phyloP scores from a whole-genome alignment of 108 stramenopile species.

The Pseudonitzschia multiseries region DNA sequence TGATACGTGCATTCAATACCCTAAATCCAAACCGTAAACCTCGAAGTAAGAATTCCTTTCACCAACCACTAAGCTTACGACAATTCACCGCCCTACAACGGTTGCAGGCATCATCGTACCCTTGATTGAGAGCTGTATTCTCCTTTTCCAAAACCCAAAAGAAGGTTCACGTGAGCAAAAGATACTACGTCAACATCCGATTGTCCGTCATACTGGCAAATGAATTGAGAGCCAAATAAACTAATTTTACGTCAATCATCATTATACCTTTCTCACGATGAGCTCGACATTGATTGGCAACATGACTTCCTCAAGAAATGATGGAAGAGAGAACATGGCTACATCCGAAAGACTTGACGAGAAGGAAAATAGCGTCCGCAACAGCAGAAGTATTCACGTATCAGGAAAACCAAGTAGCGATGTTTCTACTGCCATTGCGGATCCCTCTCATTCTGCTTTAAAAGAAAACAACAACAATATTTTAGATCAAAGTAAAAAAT shows the following conservation, averaged over 20 bases:
- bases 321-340: not conserved
- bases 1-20: too few species aligned
- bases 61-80: too few species aligned
- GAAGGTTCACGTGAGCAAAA: too few species aligned
- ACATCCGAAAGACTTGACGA: not conserved
- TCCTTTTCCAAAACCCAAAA: too few species aligned
- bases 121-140: too few species aligned
- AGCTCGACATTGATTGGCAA: not conserved
- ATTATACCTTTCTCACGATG: too few species aligned
- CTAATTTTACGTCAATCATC: too few species aligned
- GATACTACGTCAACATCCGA: too few species aligned
- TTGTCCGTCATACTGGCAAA: too few species aligned
- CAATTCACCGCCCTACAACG: too few species aligned
- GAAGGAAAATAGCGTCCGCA: not conserved
- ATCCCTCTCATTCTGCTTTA: not conserved
- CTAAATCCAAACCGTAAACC: not conserved
- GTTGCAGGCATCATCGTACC: too few species aligned
- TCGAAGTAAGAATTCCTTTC: not conserved
- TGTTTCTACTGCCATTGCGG: not conserved
- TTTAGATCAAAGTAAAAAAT: constrained; percentile 7
- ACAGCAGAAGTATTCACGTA: not conserved
- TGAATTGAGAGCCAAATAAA: too few species aligned
- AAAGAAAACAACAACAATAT: not conserved
- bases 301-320: not conserved
- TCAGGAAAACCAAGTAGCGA: not conserved